Base-by-base conservation (phyloP, 495 filamentous ascomycete genomes). In the Chaetomium fimeti region DNA sequence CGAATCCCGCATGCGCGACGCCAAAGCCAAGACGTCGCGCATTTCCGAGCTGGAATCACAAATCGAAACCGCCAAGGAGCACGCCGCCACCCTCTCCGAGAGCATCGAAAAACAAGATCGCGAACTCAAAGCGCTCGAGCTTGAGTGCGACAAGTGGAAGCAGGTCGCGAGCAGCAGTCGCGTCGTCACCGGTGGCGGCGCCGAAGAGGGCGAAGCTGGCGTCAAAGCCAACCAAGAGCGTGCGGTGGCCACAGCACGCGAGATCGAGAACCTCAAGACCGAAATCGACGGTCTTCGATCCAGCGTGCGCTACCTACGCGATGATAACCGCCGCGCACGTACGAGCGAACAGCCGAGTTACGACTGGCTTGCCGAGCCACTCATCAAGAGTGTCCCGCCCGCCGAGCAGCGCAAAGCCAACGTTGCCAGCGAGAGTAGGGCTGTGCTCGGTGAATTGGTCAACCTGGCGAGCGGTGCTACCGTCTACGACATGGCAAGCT, bases 221-320 rank as follows among this genome's bases (percentile, higher is more conserved):
- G 78, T 81, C 27, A 84, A 80, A 27, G 81, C 79, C 16, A 80
- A 81, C 20, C 79, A 84, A 59, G 85, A 86, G 70, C 77, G 79
- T 13, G 84, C 84, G 1, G 86, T 88, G 18, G 85, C 86, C 9
- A 88, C 89, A 0, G 87, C 90, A 47, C 82, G 87, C 32, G 88
- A 94, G 77, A 91, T 91, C 77, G 85, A 91, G 63, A 75, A 77
- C 18, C 86, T 93, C 29, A 89, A 87, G 65, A 76, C 81, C 24
- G 87, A 92, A 61, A 91, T 96, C 48, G 71, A 78, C 24, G 82
- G 78, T 61, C 83, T 96, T 9, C 86, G 92, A 74, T 84, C 88
- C 2, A 87, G 91, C 0, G 86, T 97, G 18, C 85, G 88, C 52
- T 93, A 87, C 76, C 78, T 96, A 25, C 84, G 90, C 27, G 88